Evolutionary conservation across 225 moss, liverwort and hornwort genomes (phyloP).

Genomic region (Bryoerythrophyllum caledonicum): DNA sequence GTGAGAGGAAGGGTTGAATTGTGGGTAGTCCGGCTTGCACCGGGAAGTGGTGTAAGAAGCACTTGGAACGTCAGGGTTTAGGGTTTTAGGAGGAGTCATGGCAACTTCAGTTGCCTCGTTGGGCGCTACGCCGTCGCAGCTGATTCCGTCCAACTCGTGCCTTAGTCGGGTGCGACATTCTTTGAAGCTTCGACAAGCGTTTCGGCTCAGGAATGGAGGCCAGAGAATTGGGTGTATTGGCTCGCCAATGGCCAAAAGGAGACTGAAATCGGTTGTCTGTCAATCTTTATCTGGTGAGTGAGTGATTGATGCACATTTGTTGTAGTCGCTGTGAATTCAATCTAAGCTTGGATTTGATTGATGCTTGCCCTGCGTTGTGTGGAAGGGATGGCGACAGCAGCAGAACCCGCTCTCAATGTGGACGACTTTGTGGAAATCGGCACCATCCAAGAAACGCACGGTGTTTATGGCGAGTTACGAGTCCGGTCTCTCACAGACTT

Average conservation of each 20-base stretch:
- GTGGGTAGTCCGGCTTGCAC: not conserved
- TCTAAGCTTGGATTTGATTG: not conserved
- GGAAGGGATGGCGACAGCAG: slow-evolving; percentile 21
- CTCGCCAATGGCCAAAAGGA: not conserved
- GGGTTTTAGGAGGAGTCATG: slow-evolving; percentile 35
- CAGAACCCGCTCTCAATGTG: slow-evolving; percentile 10
- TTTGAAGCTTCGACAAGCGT: slow-evolving; percentile 17
- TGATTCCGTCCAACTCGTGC: slow-evolving; percentile 30
- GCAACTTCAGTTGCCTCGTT: slow-evolving; percentile 31
- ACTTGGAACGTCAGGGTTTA: not conserved
- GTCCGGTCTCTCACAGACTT: slow-evolving; percentile 93
- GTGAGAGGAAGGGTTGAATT: not conserved
- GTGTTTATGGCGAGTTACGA: slow-evolving; percentile 78
- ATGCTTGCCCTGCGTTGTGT: not conserved
- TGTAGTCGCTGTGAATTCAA: not conserved
- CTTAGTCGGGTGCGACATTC: slow-evolving; percentile 21
- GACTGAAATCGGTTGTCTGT: slow-evolving; percentile 18
- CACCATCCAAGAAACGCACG: slow-evolving; percentile 83
- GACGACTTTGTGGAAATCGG: slow-evolving; percentile 83
- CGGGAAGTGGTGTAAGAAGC: not conserved
- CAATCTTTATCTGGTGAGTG: slow-evolving; percentile 36
- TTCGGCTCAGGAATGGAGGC: not conserved
- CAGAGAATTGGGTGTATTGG: not conserved
- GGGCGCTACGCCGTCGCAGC: slow-evolving; percentile 30
- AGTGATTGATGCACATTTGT: not conserved